Evolutionary conservation across 2,329 filamentous ascomycete species (phyloP).

Genomic region (Arthrobotrys musiformis): DNA sequence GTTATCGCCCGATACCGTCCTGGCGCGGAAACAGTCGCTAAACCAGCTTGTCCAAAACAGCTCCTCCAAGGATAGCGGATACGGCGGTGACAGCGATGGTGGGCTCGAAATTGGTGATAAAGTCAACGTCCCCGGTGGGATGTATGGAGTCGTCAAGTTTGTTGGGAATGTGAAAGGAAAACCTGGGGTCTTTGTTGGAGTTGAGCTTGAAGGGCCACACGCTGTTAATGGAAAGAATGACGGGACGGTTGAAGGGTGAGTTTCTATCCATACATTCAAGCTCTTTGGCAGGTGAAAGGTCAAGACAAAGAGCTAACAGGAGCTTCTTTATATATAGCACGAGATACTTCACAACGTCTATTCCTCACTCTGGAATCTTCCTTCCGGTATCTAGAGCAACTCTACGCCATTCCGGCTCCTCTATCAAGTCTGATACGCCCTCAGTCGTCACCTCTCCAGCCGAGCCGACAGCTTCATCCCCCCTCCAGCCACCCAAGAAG

Average conservation of each 20-base stretch:
- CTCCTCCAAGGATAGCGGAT: conserved; percentile 66
- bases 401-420: conserved; percentile 71
- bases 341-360: conserved; percentile 81
- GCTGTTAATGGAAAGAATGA: conserved; percentile 90
- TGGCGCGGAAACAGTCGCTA: conserved; percentile 77
- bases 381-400: conserved; percentile 83
- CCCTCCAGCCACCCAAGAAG: conserved; percentile 60
- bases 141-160: conserved; percentile 90
- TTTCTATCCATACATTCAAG: conserved; percentile 25
- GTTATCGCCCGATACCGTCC: conserved; percentile 64
- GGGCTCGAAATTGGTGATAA: conserved; percentile 79
- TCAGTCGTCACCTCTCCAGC: conserved; percentile 51
- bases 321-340: conserved; percentile 61
- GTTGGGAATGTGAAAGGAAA: conserved; percentile 87
- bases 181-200: conserved; percentile 88
- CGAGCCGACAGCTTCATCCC: conserved; percentile 45
- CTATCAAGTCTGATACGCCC: conserved; percentile 58
- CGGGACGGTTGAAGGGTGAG: conserved; percentile 93
- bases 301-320: background rate
- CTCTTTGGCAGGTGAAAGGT: background rate
- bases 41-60: conserved; percentile 72
- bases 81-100: conserved; percentile 64
- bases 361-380: conserved; percentile 89
- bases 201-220: conserved; percentile 85
- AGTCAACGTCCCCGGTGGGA: conserved; percentile 92